Base-by-base conservation (phyloP, 805 yeast species). In the Saccharomycopsis schoenii region DNA sequence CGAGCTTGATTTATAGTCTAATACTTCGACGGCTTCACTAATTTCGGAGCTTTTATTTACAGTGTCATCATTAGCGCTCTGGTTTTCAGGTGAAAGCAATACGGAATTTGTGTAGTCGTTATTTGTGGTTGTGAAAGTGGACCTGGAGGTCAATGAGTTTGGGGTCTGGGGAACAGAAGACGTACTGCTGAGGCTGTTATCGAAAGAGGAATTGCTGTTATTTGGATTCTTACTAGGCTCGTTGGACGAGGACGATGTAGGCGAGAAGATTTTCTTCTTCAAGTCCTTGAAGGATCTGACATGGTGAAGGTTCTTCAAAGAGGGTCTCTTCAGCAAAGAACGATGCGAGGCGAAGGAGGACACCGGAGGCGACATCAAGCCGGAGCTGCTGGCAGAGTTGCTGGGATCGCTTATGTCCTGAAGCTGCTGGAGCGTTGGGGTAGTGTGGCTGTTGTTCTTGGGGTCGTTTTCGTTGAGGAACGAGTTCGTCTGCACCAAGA, bases 251-350 rank as follows among this genome's bases (percentile, higher is more conserved):
- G 34, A 29, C 6, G 34, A 29, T 29, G 50, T n/a, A 10, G 52
- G 52, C 14, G 52, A 47, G n/a, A 47, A 47, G 52, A 47, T 47
- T 47, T 24, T 47, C 39, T 62, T 64, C 21, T 60, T 60, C 39
- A 43, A 42, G 25, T 58, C 40, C 52, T 58, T 57, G 43, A 56
- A 57, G 12, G 58, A 60, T 57, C 55, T 41, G 47, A 40, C 56
- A 34, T 59, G 57, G 42, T 58, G 58, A n/a, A 60, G 40, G 42
- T 42, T 59, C 37, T 58, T 47, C 34, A 47, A 47, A 9, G 58
- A 57, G 36, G 50, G 34, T 11, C 40, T 42, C 19, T 21, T 34
- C 52, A 42, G 52, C 14, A 57, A 34, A 42, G 52, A 21, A 15
- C 52, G 52, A 21, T 47, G 52, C 6, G 29, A 11, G 10, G 52